Evolutionary conservation across 2,329 filamentous ascomycete genomes (phyloP), one percentile per base, ranked within the genome.

Genomic region (Aspergillus clavatus): DNA sequence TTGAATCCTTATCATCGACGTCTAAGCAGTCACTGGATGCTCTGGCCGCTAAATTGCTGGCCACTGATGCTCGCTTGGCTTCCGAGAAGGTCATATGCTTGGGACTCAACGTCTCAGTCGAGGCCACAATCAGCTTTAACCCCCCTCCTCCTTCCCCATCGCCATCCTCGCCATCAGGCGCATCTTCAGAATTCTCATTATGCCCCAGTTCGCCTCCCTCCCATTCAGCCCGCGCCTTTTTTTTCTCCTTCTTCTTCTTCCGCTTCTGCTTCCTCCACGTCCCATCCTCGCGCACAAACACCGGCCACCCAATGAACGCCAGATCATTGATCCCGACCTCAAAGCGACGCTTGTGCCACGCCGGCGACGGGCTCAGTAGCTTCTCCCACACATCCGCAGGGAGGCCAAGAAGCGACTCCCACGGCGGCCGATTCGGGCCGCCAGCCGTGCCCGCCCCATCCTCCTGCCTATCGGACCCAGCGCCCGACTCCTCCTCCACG

Each of bases 301-400:
- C 81, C 4, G 89, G 89, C 66, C 88, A 89, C 0, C 89, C 89
- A 14, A 94, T 75, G 60, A 88, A 93, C 46, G 84, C 82, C 31
- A 91, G 72, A 37, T 88, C 84, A 58, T 94, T 87, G 7, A 95
- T 74, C 0, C 83, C 86, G 47, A 95, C 75, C 63, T 95, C 87
- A 59, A 95, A 95, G 19, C 83, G 80, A 55, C 78, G 81, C 71
- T 91, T 94, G 69, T 93, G 85, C 65, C 87, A 89, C 7, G 84
- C 79, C 10, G 81, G 76, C 7, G 81, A 81, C 0, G 89, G 89
- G 1, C 86, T 89, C 43, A 95, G 66, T 39, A 95, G 78, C 53
- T 85, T 88, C 57, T 88, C 87, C 49, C 95, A 78, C 37, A 89
- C 86, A 50, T 84, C 81, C n/a, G 83, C 83, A 2, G 81, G 80